Conservation (phyloP, 2,329 filamentous ascomycete species). For the Diaporthe citri region DNA sequence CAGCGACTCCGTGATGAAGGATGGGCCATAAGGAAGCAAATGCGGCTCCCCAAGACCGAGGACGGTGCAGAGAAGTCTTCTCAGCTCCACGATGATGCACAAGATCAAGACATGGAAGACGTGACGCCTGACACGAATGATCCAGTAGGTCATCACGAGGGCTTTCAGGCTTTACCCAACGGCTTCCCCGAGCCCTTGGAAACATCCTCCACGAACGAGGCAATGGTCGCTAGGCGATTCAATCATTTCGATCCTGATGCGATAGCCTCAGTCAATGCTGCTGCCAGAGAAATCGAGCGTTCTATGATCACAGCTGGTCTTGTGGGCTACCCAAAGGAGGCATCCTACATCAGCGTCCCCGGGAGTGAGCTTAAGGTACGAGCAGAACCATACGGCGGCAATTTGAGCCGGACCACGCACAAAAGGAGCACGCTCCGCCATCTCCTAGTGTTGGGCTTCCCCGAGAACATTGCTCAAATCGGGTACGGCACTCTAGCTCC, state of each 20-base stretch:
- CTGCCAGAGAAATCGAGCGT: slow-evolving; percentile 25
- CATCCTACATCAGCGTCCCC: neutral
- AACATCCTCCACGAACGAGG: no score
- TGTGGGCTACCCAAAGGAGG: neutral
- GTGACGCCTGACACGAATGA: neutral
- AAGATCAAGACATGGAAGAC: neutral
- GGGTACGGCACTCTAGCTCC: slow-evolving; percentile 14
- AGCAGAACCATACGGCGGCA: slow-evolving; percentile 25
- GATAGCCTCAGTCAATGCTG: slow-evolving; percentile 20
- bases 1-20: slow-evolving; percentile 1
- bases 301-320: slow-evolving; percentile 21
- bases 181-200: no score
- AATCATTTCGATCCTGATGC: neutral
- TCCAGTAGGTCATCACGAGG: neutral
- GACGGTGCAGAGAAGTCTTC: neutral
- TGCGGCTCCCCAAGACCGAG: neutral
- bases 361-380: slow-evolving; percentile 6
- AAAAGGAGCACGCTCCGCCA: neutral
- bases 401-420: neutral
- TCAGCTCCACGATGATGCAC: neutral
- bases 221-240: neutral
- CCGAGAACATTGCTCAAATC: slow-evolving; percentile 33
- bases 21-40: neutral
- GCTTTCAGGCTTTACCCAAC: neutral
- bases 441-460: slow-evolving; percentile 26